A percentile compares a stretch with the other conserved stretches of the same genome.
phyloP scores from a whole-genome alignment of 169 alveolate species.

The Plasmodium adleri region DNA sequence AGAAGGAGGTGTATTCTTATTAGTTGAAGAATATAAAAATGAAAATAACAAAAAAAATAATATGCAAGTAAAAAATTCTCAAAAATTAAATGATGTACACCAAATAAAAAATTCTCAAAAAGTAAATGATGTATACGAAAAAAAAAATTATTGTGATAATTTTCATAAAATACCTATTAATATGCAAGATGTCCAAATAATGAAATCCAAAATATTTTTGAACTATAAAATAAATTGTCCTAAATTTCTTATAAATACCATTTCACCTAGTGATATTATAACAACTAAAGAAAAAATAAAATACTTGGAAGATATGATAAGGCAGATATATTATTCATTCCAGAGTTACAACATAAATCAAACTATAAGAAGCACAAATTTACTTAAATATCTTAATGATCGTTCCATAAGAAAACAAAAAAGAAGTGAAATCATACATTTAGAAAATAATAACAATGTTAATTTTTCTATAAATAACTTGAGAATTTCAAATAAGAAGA shows the following conservation, averaged over 20 bases:
- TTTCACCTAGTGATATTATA: constrained; percentile 26
- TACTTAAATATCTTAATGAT: not conserved
- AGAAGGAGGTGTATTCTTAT: constrained; percentile 62
- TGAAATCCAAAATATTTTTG: constrained; percentile 52
- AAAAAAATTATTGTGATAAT: not conserved
- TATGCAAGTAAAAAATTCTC: not conserved
- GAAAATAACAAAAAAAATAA: not conserved
- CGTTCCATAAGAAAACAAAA: not conserved
- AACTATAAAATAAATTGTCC: constrained; percentile 49
- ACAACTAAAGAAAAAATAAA: constrained; percentile 39
- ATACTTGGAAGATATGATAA: constrained; percentile 49
- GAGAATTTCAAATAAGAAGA: too few species aligned
- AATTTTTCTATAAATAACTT: not conserved
- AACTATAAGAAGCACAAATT: not conserved
- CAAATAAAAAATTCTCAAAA: not conserved
- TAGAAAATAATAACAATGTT: not conserved
- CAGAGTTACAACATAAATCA: constrained; percentile 9
- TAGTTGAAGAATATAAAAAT: constrained; percentile 30
- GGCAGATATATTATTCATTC: constrained; percentile 46
- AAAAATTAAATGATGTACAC: not conserved
- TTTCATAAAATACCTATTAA: constrained; percentile 15
- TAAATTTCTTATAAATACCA: constrained; percentile 23
- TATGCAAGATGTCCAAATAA: constrained; percentile 48
- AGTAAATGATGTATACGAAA: not conserved
- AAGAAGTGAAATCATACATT: not conserved